Percentiles rank a stretch among this genome's conserved stretches.
phyloP scores from a whole-genome alignment of 345 rosid species.

The Arabidopsis suecica region DNA sequence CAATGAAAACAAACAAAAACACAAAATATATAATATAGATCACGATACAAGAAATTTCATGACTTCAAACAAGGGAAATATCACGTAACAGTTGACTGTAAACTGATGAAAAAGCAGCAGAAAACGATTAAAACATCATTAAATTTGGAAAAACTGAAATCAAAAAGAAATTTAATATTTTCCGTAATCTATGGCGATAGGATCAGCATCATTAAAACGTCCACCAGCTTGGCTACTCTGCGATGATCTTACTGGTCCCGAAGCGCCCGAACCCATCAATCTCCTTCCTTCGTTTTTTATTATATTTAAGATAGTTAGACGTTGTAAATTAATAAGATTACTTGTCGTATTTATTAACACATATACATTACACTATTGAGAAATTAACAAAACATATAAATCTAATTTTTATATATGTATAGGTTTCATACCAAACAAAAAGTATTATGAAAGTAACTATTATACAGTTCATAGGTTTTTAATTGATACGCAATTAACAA shows the following conservation, averaged over 20 bases:
- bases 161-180: background rate
- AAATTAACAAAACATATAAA: too few species aligned
- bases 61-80: background rate
- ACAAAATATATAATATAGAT: background rate
- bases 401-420: too few species aligned
- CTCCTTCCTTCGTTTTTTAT: background rate
- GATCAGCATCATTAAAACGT: background rate
- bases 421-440: too few species aligned
- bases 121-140: background rate
- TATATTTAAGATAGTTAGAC: too few species aligned
- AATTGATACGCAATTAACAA: too few species aligned
- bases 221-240: slow-evolving; percentile 10
- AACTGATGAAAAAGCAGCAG: background rate
- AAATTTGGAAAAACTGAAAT: background rate
- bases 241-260: background rate
- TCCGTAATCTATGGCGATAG: background rate
- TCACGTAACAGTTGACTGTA: background rate
- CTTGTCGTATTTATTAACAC: background rate
- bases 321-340: too few species aligned
- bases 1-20: background rate
- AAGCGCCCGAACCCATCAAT: background rate
- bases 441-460: too few species aligned
- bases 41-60: background rate
- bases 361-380: background rate
- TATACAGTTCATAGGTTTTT: too few species aligned